phyloP scores from a whole-genome alignment of 768 basidiomycete genomes.

The Hortiboletus flavorubellus region DNA sequence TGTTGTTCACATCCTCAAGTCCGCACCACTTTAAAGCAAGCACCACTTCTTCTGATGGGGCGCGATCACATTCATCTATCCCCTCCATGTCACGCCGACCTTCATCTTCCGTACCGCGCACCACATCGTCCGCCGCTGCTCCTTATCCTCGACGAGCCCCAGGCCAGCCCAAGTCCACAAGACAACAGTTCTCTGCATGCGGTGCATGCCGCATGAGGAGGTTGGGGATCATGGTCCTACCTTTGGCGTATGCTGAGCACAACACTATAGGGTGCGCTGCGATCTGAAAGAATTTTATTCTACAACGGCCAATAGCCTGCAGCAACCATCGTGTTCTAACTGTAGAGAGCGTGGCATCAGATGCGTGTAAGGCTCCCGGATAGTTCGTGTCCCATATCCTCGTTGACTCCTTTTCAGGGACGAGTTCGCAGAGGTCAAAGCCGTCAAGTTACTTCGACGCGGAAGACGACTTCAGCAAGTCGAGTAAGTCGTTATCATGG shows the following conservation, averaged over 20 bases:
- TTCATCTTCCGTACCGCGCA: conserved; percentile 35
- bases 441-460: conserved; percentile 78
- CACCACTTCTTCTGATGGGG: conserved; percentile 16
- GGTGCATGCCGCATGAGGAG: conserved; percentile 90
- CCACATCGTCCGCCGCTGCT: conserved; percentile 25
- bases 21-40: conserved; percentile 22
- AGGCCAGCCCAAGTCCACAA: conserved; percentile 68
- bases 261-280: conserved; percentile 70
- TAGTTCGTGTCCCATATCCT: not conserved
- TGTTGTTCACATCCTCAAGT: conserved; percentile 15
- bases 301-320: conserved; percentile 40
- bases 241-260: not conserved
- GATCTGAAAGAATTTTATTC: conserved; percentile 83
- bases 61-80: conserved; percentile 25
- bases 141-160: conserved; percentile 46
- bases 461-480: conserved; percentile 81
- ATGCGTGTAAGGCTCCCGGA: conserved; percentile 75
- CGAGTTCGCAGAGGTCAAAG: conserved; percentile 88
- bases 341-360: conserved; percentile 85
- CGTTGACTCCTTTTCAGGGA: conserved; percentile 50
- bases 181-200: conserved; percentile 91
- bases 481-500: conserved; percentile 53
- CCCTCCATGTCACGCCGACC: conserved; percentile 58
- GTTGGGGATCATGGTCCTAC: conserved; percentile 33
- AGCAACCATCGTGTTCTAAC: conserved; percentile 70